A percentile compares a stretch with the other conserved stretches of the same genome.
phyloP scores from a whole-genome alignment of 164 flowering plant species.

The Vitis labrusca region DNA sequence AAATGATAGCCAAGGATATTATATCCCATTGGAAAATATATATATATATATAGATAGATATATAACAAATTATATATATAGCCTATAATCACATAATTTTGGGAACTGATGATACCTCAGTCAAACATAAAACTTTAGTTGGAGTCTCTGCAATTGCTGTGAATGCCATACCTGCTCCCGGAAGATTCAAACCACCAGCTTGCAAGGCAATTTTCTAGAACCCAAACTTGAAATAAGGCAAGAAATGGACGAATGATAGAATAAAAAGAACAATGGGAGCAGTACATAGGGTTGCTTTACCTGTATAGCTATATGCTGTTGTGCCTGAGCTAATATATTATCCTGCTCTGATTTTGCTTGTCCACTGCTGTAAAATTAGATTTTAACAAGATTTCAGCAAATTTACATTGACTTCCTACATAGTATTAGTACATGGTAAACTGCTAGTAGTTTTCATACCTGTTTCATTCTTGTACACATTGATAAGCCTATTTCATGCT shows the following conservation, averaged over 20 bases:
- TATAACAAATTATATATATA: not conserved
- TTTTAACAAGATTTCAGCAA: slow-evolving; percentile 4
- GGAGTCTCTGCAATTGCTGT: slow-evolving; percentile 31
- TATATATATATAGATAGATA: too few relatives aligned
- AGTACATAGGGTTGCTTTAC: slow-evolving; percentile 24
- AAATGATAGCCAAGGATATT: too few relatives aligned
- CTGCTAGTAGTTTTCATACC: not conserved
- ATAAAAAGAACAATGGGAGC: not conserved
- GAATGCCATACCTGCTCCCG: slow-evolving; percentile 34
- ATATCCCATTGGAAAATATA: too few relatives aligned
- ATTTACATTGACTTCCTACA: not conserved
- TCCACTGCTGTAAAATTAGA: slow-evolving; percentile 36
- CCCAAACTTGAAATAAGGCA: slow-evolving; percentile 8
- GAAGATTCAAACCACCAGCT: slow-evolving; percentile 48
- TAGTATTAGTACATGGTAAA: not conserved
- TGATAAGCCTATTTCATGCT: too few relatives aligned
- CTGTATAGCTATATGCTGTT: slow-evolving; percentile 83
- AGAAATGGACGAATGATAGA: not conserved
- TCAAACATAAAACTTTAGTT: slow-evolving; percentile 71
- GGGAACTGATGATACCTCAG: slow-evolving; percentile 45
- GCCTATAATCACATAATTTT: slow-evolving; percentile 1
- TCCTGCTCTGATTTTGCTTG: slow-evolving; percentile 77
- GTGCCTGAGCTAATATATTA: slow-evolving; percentile 67
- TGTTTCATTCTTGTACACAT: too few relatives aligned
- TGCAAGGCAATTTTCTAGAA: slow-evolving; percentile 64